phyloP scores from a whole-genome alignment of 805 yeast genomes.

The Teunomyces tritomae region DNA sequence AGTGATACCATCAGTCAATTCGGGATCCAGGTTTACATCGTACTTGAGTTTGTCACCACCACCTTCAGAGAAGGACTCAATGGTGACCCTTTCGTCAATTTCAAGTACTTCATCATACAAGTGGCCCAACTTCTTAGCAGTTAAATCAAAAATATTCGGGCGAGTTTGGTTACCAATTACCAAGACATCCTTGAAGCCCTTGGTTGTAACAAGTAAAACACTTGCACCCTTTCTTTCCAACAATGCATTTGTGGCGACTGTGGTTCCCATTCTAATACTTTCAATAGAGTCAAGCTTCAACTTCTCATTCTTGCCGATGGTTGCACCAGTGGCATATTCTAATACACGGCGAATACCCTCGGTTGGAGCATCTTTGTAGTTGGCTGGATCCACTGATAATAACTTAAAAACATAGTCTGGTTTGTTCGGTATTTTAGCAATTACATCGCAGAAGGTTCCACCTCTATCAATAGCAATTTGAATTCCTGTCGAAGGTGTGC shows the following conservation, averaged over 20 bases:
- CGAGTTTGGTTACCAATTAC: constrained; percentile 88
- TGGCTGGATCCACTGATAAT: constrained; percentile 83
- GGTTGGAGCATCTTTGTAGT: constrained; percentile 86
- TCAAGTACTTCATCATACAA: constrained; percentile 77
- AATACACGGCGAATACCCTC: constrained; percentile 85
- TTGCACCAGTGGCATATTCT: constrained; percentile 52
- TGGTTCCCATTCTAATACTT: constrained; percentile 85
- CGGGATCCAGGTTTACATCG: constrained; percentile 17
- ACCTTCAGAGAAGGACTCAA: constrained; percentile 72
- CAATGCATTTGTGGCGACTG: constrained; percentile 94
- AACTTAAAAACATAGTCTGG: constrained; percentile 72
- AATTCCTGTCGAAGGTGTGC: constrained; percentile 13
- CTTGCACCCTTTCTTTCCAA: constrained; percentile 89
- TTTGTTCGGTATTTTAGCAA: constrained; percentile 47
- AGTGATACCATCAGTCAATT: constrained; percentile 35
- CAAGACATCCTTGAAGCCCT: constrained; percentile 82
- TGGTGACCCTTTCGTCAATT: constrained; percentile 85
- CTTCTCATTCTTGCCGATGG: constrained; percentile 54
- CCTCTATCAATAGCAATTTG: constrained; percentile 51
- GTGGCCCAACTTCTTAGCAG: constrained; percentile 67
- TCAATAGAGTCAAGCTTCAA: constrained; percentile 64
- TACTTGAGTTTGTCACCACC: constrained; percentile 38
- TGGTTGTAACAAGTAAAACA: constrained; percentile 82
- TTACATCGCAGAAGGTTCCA: constrained; percentile 86
- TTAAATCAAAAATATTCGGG: constrained; percentile 83